Evolutionary conservation across 2,329 filamentous ascomycete genomes (phyloP), one percentile per base, ranked within the genome.

Genomic region (Fusarium citri): DNA sequence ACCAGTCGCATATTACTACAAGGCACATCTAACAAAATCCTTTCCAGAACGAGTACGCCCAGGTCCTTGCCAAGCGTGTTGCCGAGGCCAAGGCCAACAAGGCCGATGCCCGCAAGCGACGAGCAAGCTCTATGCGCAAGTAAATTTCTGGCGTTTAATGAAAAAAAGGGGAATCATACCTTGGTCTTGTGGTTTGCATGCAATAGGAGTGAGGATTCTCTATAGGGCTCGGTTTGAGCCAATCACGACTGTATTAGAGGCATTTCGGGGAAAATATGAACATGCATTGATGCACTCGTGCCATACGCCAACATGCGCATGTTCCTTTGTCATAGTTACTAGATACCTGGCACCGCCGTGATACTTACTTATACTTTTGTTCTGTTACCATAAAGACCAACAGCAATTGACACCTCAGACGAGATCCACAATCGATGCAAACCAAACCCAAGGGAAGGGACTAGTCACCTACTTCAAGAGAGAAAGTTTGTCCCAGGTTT

Each of bases 21-120:
- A 25, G 6, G 5, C 10, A 3, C 4, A 2, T 53, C 47, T 57
- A 28, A 58, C 40, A 55, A 22, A 15, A 22, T n/a, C 4, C 25
- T 34, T 41, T 65, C 55, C 78, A 98, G 95, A 94, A 93, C 87
- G 96, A 99, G 87, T 99, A 99, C 86, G 91, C 94, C 78, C 91
- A 95, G 86, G 85, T 98, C 84, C 90, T 99, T 73, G 94, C 96
- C 87, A 97, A 96, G 92, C 96, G 96, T 87, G 93, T 98, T 80
- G 88, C 90, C 82, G 96, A 99, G 88, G 92, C 94, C 88, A 97
- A 98, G 90, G 88, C 92, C 82, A 91, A 92, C 86, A 95, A 96
- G 88, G 91, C 91, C 78, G 95, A 98, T 87, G 87, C 92, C 84
- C 93, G 94, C 88, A 98, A 98, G 94, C 91, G 96, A 83, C 91